Evolutionary conservation across 2,329 filamentous ascomycete genomes (phyloP), one percentile per base, ranked within the genome.

Genomic region (Paecilomyces formosus): DNA sequence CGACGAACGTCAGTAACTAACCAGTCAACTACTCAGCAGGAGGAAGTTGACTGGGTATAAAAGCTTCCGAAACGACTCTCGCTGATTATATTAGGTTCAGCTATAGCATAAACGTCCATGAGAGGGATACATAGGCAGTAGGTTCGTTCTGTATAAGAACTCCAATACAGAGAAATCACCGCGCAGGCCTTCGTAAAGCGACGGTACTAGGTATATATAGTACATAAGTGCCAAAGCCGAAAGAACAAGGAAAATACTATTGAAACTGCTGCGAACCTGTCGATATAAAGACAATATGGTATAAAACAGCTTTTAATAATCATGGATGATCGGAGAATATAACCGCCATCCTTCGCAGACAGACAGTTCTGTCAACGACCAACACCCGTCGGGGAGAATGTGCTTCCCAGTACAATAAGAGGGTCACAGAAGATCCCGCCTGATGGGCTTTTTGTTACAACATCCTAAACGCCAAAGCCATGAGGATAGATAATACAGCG

Each of bases 391-490:
- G 5, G 50, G 13, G 26, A 24, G 45, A 13, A 24, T 28, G 21
- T 52, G 11, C 22, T 28, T 28, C 50, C 26, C 22, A 52, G 28
- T 45, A 55, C 22, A 49, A 45, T 24, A 45, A 22, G 39, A 8
- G 15, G 35, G 18, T 13, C 31, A 39, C 6, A 55, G 21, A 45
- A 35, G 15, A 54, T 30, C 53, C 30, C 53, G 31, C 53, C 53
- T 18, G 3, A 22, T 26, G 54, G 54, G 22, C 22, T 22, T 55
- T 33, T 49, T 55, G 53, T 15, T 55, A 39, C 21, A 24, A 35
- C 54, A 60, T 58, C 55, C 53, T 55, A 35, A 61, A 62, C 53
- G 58, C 62, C 57, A 59, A 56, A 57, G 55, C 53, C 53, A 58
- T 58, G 57, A 52, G 18, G 8, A 13, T 57, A 58, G 33, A 26